Evolutionary conservation across 2,329 filamentous ascomycete genomes (phyloP).

Genomic region (Diaporthe sp.): DNA sequence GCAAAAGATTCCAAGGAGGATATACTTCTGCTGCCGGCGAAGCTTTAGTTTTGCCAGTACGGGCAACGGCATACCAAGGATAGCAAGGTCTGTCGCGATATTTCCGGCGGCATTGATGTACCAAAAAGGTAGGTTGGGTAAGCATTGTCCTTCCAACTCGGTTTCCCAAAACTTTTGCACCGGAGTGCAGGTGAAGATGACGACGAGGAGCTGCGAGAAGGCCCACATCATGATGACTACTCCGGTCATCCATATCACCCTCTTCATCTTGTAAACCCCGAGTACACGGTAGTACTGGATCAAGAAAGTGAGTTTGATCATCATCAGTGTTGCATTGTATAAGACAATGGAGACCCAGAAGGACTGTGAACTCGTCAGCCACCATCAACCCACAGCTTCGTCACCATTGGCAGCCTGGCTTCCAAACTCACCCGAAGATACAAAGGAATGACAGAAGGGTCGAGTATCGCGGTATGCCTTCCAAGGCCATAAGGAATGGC

Average conservation of each 20-base stretch:
- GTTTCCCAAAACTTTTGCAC: slow-evolving; percentile 54
- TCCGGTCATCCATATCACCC: slow-evolving; percentile 49
- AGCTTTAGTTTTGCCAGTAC: slow-evolving; percentile 52
- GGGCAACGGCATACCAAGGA: slow-evolving; percentile 55
- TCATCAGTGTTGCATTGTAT: slow-evolving; percentile 53
- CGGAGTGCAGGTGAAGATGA: slow-evolving; percentile 54
- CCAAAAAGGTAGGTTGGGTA: slow-evolving; percentile 53
- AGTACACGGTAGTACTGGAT: slow-evolving; percentile 57
- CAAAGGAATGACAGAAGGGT: not conserved
- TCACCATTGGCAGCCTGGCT: not conserved
- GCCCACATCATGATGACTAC: slow-evolving; percentile 53
- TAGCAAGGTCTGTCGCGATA: slow-evolving; percentile 54
- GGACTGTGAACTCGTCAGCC: slow-evolving; percentile 45
- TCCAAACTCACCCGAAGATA: slow-evolving; percentile 35
- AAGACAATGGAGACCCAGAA: slow-evolving; percentile 56
- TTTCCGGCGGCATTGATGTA: slow-evolving; percentile 55
- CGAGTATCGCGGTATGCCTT: slow-evolving; percentile 33
- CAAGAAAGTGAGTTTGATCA: slow-evolving; percentile 56
- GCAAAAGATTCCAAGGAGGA: slow-evolving; percentile 54
- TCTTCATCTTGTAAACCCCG: slow-evolving; percentile 50
- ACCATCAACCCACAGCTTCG: not conserved
- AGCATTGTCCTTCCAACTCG: slow-evolving; percentile 49
- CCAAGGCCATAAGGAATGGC: slow-evolving; percentile 38
- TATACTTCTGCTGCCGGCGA: slow-evolving; percentile 50
- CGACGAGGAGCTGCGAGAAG: slow-evolving; percentile 53